Evolutionary conservation across 2,329 filamentous ascomycete species (phyloP), one percentile per base, ranked within the genome.

Genomic region (Endocalyx cinctus): DNA sequence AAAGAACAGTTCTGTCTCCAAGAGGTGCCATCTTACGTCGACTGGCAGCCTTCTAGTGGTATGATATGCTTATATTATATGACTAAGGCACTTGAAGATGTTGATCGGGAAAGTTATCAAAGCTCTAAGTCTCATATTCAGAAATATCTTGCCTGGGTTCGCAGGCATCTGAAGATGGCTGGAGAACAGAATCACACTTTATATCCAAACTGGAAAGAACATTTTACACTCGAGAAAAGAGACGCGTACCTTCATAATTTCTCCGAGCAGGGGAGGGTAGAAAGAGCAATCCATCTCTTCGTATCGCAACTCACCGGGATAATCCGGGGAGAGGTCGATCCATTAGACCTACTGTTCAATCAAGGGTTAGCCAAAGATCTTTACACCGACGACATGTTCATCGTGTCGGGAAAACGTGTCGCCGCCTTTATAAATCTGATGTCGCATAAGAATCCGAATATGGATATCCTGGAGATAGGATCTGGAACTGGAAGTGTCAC

Each of bases 281-380:
- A n/a, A n/a, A n/a, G n/a, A n/a, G n/a, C n/a, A n/a, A n/a, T n/a
- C n/a, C n/a, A n/a, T n/a, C n/a, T n/a, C n/a, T n/a, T n/a, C n/a
- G n/a, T n/a, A n/a, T n/a, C n/a, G n/a, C n/a, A n/a, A n/a, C n/a
- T n/a, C n/a, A n/a, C n/a, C n/a, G n/a, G n/a, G 13, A 31, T 31
- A 7, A 6, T 31, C 7, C 12, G 19, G 6, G 29, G 29, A 8
- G 19, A 31, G 6, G 6, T 17, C 13, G 29, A 31, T 16, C 17
- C 29, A 17, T 17, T 31, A 13, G 29, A 31, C 12, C 18, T 31
- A 5, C 12, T 31, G 17, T 31, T 31, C 29, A 23, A 31, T 19
- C 7, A 23, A 6, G 29, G 29, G 5, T 19, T 31, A n/a, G 29
- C 29, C 29, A 18, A 13, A 10, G 17, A n/a, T 17, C 29, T 10